Base-by-base conservation (phyloP, 495 filamentous ascomycete genomes). In the Gamarada debralockiae region DNA sequence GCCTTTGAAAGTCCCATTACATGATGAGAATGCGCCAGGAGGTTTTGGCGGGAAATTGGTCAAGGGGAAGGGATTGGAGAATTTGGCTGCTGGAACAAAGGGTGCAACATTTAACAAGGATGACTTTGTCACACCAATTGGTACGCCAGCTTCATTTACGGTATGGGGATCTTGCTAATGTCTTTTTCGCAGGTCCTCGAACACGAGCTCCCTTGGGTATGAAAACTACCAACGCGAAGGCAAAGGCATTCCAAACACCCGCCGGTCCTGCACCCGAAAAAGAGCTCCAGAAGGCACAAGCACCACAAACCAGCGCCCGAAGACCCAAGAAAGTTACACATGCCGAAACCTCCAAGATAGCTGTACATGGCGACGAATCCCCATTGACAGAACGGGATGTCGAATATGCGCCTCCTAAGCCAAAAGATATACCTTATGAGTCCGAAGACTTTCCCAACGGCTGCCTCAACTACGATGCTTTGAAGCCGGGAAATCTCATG, bases 181-280 rank as follows among this genome's bases (percentile, higher is more conserved):
- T 38, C n/a, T n/a, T n/a, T n/a, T 37, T 14, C 33, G 24, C 52
- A 89, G 87, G 77, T 39, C 78, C 84, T 41, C 81, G 82, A 36
- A 86, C 77, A 41, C 84, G 90, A 55, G 91, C 93, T 34, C 85
- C 89, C 3, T 70, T 97, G 45, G 95, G 95, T 33, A 78, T 84
- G 73, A 99, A 99, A 69, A 97, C 92, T 0, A 97, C 93, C 38
- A 99, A 99, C 69, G 88, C 87, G 36, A 97, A 93, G 72, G 78
- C 87, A 46, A 87, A 76, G 61, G 77, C 77, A 3, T 76, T 84
- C 33, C 82, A 85, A 58, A 89, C 70, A 3, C 61, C 67, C 15
- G 63, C 64, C 31, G 60, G 65, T 20, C 60, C 52, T 3, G 42
- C 40, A 29, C 59, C 38, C 8, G 50, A 57, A 40, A 63, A 63